Evolutionary conservation across 1,284 basidiomycete genomes (phyloP).

Genomic region (Meripilus lineatus): DNA sequence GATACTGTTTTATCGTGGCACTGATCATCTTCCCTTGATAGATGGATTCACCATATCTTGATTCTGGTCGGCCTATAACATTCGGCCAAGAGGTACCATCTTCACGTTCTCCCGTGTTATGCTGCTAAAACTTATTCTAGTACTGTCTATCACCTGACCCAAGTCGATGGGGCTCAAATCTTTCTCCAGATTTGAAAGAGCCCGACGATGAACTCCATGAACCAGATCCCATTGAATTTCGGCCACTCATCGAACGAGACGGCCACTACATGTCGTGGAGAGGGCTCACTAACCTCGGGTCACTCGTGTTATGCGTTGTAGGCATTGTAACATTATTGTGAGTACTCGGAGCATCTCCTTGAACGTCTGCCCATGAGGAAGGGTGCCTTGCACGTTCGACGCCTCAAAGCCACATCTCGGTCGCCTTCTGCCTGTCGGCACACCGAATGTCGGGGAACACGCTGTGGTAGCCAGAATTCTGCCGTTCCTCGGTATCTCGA

Average conservation of each 20-base stretch:
- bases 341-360: no score
- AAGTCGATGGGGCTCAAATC: slow-evolving; percentile 24
- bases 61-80: slow-evolving; percentile 24
- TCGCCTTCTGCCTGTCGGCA: not conserved
- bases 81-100: slow-evolving; percentile 22
- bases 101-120: not conserved
- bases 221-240: slow-evolving; percentile 24
- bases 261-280: slow-evolving; percentile 25
- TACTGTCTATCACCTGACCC: slow-evolving; percentile 26
- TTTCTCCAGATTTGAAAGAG: slow-evolving; percentile 27
- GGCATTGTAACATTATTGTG: slow-evolving; percentile 35
- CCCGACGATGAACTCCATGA: slow-evolving; percentile 31
- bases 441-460: no score
- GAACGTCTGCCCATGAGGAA: no score
- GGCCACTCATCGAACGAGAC: slow-evolving; percentile 17
- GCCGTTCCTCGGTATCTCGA: no score
- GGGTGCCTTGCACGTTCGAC: no score
- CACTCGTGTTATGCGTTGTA: slow-evolving; percentile 24
- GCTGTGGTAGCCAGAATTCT: no score
- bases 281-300: slow-evolving; percentile 29
- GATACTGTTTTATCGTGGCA: not conserved
- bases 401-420: slow-evolving; percentile 2
- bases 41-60: slow-evolving; percentile 26
- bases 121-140: slow-evolving; percentile 9
- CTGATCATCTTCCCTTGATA: no score